Evolutionary conservation across 257 asterid genomes (phyloP).

Genomic region (Solanum piurae): DNA sequence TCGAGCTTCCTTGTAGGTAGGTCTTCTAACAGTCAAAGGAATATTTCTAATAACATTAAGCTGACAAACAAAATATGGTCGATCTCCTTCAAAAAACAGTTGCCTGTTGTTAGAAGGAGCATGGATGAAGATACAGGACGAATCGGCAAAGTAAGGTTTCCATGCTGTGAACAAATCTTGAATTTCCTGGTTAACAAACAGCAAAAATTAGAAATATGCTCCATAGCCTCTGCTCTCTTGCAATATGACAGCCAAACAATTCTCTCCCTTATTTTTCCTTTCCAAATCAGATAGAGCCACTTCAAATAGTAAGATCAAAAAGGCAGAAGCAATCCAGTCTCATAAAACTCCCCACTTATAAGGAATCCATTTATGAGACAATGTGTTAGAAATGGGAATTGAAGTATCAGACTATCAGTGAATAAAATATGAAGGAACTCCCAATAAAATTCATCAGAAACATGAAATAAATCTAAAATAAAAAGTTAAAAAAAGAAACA

Average conservation of each 20-base stretch:
- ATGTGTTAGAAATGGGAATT: background rate
- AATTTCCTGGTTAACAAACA: conserved; percentile 49
- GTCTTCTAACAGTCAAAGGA: conserved; percentile 81
- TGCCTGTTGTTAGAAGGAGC: conserved; percentile 83
- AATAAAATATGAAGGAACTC: background rate
- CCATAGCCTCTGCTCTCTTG: background rate
- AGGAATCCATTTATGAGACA: background rate
- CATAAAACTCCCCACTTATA: background rate
- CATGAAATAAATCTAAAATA: background rate
- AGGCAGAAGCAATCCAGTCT: background rate
- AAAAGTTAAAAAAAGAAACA: background rate
- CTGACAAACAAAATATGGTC: conserved; percentile 48
- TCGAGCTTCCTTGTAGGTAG: conserved; percentile 79
- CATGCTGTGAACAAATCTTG: conserved; percentile 68
- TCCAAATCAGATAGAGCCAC: background rate
- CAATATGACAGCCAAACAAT: background rate
- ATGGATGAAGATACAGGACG: conserved; percentile 54
- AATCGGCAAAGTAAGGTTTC: conserved; percentile 62
- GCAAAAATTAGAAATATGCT: background rate
- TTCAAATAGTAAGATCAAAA: background rate
- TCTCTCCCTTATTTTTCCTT: background rate
- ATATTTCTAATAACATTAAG: conserved; percentile 55
- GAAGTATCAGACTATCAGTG: background rate
- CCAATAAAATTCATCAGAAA: background rate
- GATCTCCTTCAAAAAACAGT: conserved; percentile 75